Conservation (phyloP, 2,329 filamentous ascomycete genomes). For the Mariannaea elegans region DNA sequence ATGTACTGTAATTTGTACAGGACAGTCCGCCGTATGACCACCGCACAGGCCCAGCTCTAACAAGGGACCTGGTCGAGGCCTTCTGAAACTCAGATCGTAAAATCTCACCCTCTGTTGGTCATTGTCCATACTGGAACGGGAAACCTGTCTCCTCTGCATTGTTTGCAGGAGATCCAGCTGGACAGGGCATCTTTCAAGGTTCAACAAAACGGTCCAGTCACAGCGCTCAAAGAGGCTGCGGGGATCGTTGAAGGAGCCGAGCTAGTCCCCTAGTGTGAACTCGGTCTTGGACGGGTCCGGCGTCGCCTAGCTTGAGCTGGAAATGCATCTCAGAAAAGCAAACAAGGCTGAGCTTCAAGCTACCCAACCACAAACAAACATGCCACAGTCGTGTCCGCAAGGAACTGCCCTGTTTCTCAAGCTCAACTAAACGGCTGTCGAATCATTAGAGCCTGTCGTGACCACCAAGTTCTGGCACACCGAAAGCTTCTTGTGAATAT, state of each 20-base stretch:
- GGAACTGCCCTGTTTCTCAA: slow-evolving; percentile 33
- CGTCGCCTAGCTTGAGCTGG: slow-evolving; percentile 32
- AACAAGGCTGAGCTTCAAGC: slow-evolving; percentile 29
- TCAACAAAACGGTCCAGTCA: slow-evolving; percentile 6
- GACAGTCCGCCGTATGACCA: slow-evolving; percentile 29
- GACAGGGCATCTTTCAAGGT: slow-evolving; percentile 9
- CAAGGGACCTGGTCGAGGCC: slow-evolving; percentile 32
- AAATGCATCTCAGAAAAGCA: slow-evolving; percentile 39
- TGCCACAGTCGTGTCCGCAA: slow-evolving; percentile 27
- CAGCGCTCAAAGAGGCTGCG: slow-evolving; percentile 3
- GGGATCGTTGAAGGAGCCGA: slow-evolving; percentile 13
- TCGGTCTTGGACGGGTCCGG: slow-evolving; percentile 21
- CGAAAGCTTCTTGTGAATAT: background rate
- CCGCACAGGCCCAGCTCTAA: slow-evolving; percentile 34
- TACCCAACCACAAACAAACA: slow-evolving; percentile 30
- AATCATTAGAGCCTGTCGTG: slow-evolving; percentile 16
- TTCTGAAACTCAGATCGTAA: slow-evolving; percentile 31
- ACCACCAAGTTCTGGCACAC: background rate
- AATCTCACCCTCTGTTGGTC: slow-evolving; percentile 23
- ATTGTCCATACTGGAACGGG: slow-evolving; percentile 14
- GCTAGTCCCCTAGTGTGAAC: slow-evolving; percentile 13
- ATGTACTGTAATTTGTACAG: too few relatives aligned
- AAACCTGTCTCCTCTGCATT: slow-evolving; percentile 13
- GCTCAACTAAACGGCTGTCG: slow-evolving; percentile 26
- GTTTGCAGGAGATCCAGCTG: slow-evolving; percentile 16